These are phyloP conservation scores for Achaetomium macrosporum DNA, from an alignment of 2,329 filamentous ascomycete genomes.

Conservation along the genomic window DNA sequence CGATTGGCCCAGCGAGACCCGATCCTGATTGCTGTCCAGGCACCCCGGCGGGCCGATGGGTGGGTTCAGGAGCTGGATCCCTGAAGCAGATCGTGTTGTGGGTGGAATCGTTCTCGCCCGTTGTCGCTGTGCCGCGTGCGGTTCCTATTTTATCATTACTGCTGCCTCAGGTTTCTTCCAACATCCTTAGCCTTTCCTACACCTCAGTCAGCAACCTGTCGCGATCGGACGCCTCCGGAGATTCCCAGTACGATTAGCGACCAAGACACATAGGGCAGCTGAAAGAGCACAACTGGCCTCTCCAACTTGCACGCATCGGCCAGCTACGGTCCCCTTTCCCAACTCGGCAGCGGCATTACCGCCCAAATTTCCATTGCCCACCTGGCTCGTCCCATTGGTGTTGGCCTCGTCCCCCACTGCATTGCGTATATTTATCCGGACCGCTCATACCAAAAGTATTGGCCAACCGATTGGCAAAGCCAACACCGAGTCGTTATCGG, in stretches of 20 bases:
- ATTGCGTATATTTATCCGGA: slow-evolving; percentile 28
- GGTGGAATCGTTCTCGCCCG: slow-evolving; percentile 13
- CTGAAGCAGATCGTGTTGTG: slow-evolving; percentile 9
- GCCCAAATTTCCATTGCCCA: slow-evolving; percentile 21
- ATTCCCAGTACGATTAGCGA: neutral
- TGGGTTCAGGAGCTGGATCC: slow-evolving; percentile 8
- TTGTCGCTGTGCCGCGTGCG: slow-evolving; percentile 12
- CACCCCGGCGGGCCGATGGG: slow-evolving; percentile 5
- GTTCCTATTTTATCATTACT: slow-evolving; percentile 18
- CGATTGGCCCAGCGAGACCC: slow-evolving; percentile 8
- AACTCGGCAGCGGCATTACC: slow-evolving; percentile 24
- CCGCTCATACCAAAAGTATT: slow-evolving; percentile 21
- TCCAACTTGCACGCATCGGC: neutral
- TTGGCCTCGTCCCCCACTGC: slow-evolving; percentile 16
- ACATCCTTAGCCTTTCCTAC: neutral
- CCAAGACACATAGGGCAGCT: neutral
- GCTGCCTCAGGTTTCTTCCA: slow-evolving; percentile 2
- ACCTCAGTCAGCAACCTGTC: neutral
- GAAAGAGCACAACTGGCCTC: neutral
- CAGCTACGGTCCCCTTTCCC: slow-evolving; percentile 8
- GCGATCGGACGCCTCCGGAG: neutral
- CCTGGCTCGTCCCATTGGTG: slow-evolving; percentile 23
- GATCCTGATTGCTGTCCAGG: slow-evolving; percentile 10
- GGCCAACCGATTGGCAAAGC: slow-evolving; percentile 16
- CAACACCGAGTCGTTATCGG: neutral